Percentiles rank a stretch among this genome's conserved stretches.
phyloP scores from a whole-genome alignment of 139 green algal species.

The Desmodesmus armatus region DNA sequence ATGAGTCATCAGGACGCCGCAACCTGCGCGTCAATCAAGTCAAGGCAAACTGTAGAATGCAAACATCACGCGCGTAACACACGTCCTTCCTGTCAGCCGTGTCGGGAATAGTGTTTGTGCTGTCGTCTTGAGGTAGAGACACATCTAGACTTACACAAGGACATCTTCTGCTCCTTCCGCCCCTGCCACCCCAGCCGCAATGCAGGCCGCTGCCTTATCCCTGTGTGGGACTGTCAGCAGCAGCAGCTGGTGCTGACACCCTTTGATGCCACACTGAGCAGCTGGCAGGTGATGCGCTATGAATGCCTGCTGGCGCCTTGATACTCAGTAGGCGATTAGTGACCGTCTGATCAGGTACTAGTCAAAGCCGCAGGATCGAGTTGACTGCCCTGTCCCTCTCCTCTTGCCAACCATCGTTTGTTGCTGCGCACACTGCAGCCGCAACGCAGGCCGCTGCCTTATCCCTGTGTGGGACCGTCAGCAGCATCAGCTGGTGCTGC shows the following conservation, averaged over 20 bases:
- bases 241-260: constrained; percentile 3
- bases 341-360: too few species aligned
- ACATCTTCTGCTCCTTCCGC: too few species aligned
- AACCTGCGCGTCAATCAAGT: too few species aligned
- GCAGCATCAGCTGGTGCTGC: not conserved
- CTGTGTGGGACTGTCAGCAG: not conserved
- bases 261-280: constrained; percentile 13
- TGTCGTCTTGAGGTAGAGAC: too few species aligned
- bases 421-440: not conserved
- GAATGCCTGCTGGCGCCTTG: not conserved
- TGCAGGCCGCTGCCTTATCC: not conserved
- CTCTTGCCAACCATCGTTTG: not conserved
- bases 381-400: not conserved
- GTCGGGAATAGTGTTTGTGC: too few species aligned
- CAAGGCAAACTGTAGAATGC: too few species aligned
- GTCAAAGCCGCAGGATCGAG: too few species aligned
- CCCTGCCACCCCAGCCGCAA: not conserved
- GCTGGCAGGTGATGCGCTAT: constrained; percentile 21
- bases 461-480: not conserved
- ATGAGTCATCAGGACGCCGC: too few species aligned
- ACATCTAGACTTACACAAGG: too few species aligned
- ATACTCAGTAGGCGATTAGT: too few species aligned
- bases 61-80: too few species aligned
- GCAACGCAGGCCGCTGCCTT: not conserved
- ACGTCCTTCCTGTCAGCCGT: too few species aligned